phyloP scores from a whole-genome alignment of 176 grass and related monocot species.

The Themeda triandra region DNA sequence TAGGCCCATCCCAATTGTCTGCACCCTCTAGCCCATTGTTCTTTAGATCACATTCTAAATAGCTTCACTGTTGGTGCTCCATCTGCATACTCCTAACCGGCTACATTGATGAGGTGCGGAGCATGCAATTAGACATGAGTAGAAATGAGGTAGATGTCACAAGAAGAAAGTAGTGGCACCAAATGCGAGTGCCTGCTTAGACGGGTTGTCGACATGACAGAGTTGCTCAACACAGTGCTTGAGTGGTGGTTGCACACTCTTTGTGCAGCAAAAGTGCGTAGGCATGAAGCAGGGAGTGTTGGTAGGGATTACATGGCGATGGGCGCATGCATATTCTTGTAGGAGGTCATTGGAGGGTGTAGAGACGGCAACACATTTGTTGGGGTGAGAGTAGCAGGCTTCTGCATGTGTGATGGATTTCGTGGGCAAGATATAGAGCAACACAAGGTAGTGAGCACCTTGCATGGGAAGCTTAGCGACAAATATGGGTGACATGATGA shows the following conservation, averaged over 20 bases:
- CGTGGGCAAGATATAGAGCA: background rate
- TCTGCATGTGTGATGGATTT: background rate
- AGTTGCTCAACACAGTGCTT: background rate
- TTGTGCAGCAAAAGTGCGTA: no score
- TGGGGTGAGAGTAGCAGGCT: background rate
- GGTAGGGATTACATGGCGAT: background rate
- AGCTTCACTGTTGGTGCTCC: background rate
- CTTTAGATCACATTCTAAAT: background rate
- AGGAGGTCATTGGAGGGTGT: background rate
- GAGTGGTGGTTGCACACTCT: no score
- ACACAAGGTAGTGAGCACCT: background rate
- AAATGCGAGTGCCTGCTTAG: background rate
- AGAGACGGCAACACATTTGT: background rate
- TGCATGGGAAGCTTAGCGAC: background rate
- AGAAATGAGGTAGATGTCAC: background rate
- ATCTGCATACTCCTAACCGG: background rate
- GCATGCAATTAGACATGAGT: background rate
- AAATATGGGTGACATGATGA: background rate
- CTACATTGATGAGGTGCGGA: background rate
- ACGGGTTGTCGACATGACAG: rapidly evolving
- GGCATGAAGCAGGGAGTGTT: background rate
- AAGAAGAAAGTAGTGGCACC: background rate
- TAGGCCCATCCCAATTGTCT: background rate
- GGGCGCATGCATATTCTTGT: background rate
- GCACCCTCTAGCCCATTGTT: background rate